Conservation (phyloP, 108 stramenopile species). For the Skeletonema costatum region DNA sequence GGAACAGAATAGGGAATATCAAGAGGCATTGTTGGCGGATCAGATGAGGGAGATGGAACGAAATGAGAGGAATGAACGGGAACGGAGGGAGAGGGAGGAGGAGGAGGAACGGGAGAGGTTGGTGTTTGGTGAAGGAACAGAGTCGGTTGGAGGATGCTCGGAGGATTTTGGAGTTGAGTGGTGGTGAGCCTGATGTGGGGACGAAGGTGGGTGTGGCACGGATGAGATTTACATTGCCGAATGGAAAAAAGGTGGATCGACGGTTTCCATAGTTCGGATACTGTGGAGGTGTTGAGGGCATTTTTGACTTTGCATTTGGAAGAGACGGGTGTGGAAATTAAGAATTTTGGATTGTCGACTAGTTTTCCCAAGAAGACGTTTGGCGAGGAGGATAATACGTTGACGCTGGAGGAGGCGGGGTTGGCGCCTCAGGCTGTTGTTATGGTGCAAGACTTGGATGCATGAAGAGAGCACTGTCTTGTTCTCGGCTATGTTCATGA, state of each 20-base stretch:
- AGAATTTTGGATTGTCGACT: conserved; percentile 71
- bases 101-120: conserved; percentile 37
- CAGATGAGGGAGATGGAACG: conserved; percentile 50
- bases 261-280: conserved; percentile 67
- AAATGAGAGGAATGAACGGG: conserved; percentile 32
- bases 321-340: conserved; percentile 56
- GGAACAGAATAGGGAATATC: conserved; percentile 86
- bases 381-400: conserved; percentile 42
- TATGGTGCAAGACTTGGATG: conserved; percentile 91
- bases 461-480: conserved; percentile 24
- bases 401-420: conserved; percentile 72
- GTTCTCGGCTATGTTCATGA: too few relatives aligned
- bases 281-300: conserved; percentile 60
- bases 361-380: conserved; percentile 76
- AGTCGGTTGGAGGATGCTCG: conserved; percentile 53
- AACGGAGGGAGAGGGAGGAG: conserved; percentile 54
- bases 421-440: conserved; percentile 79
- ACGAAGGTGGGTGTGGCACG: conserved; percentile 40
- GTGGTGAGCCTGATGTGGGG: conserved; percentile 30
- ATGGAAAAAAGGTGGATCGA: conserved; percentile 77
- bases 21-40: conserved; percentile 75
- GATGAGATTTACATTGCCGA: conserved; percentile 78
- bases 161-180: conserved; percentile 29
- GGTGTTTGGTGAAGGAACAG: conserved; percentile 38
- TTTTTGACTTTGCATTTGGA: conserved; percentile 77